Percentiles rank a stretch among this genome's conserved stretches.
These are phyloP conservation scores for Hypoxylon sp. DNA, from an alignment of 2,329 filamentous ascomycete genomes.

Conservation along the genomic window DNA sequence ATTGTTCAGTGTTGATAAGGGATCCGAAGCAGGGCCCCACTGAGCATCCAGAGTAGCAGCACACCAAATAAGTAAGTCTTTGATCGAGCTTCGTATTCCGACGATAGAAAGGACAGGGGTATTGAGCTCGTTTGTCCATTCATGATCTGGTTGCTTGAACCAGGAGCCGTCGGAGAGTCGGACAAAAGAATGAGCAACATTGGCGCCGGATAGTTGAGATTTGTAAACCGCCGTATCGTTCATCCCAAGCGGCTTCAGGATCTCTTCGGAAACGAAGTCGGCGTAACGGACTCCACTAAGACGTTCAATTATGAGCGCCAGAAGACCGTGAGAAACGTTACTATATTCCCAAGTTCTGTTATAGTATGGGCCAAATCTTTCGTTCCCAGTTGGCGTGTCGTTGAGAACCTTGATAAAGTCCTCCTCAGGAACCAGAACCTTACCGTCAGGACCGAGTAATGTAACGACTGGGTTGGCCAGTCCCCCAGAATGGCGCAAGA, in stretches of 20 bases:
- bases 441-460: slow-evolving; percentile 10
- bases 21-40: neutral
- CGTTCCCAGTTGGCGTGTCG: slow-evolving; percentile 7
- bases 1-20: neutral
- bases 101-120: slow-evolving; percentile 12
- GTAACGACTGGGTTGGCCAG: slow-evolving; percentile 13
- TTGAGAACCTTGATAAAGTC: slow-evolving; percentile 20
- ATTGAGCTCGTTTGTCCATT: slow-evolving; percentile 12
- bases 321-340: slow-evolving; percentile 10
- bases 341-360: slow-evolving; percentile 14
- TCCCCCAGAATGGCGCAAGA: slow-evolving; percentile 16
- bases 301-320: slow-evolving; percentile 14
- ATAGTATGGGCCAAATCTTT: slow-evolving; percentile 4
- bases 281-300: slow-evolving; percentile 6
- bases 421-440: slow-evolving; percentile 9
- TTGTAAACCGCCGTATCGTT: slow-evolving; percentile 13
- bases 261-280: slow-evolving; percentile 8
- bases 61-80: slow-evolving; percentile 16
- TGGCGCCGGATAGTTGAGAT: neutral
- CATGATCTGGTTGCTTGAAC: slow-evolving; percentile 7
- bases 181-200: slow-evolving; percentile 14
- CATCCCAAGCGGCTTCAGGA: slow-evolving; percentile 17
- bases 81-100: slow-evolving; percentile 14
- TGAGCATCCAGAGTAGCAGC: slow-evolving; percentile 12
- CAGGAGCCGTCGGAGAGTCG: slow-evolving; percentile 3